Conservation (phyloP, 306 rosid genomes). For the Psophocarpus tetragonolobus region DNA sequence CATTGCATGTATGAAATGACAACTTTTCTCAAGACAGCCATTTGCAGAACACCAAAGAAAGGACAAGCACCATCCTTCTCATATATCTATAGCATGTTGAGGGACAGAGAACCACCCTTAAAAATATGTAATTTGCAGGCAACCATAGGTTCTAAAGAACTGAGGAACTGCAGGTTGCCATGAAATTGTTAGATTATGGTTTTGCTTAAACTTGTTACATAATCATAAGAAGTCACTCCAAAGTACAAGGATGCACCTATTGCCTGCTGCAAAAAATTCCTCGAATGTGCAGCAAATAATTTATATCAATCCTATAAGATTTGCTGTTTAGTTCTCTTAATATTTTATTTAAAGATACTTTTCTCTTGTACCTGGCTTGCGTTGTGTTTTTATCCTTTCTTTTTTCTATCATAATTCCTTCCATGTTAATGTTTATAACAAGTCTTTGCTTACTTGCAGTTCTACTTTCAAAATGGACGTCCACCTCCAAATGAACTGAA, state of each 20-base stretch:
- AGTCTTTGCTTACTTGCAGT: conserved; percentile 56
- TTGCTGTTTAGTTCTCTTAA: conserved; percentile 1
- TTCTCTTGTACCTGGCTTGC: conserved; percentile 23
- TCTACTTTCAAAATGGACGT: conserved; percentile 84
- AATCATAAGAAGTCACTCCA: conserved; percentile 6
- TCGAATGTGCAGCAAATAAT: neutral
- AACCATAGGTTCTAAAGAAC: conserved; percentile 19
- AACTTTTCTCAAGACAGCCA: conserved; percentile 12
- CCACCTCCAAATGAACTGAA: conserved; percentile 77
- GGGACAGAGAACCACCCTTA: conserved; percentile 5
- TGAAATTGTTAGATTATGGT: neutral
- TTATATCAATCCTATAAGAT: neutral
- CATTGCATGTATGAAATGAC: neutral
- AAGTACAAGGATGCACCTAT: neutral
- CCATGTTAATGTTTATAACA: conserved; percentile 32
- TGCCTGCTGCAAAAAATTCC: neutral
- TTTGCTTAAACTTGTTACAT: conserved; percentile 7
- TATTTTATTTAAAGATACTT: conserved; percentile 13
- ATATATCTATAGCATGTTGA: neutral
- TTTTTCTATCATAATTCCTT: neutral
- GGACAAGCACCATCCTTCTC: neutral
- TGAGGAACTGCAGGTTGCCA: neutral
- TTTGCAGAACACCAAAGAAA: conserved; percentile 3
- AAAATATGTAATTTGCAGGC: neutral
- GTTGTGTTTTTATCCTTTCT: neutral